These are phyloP conservation scores for Ophiostoma perfectum DNA, from an alignment of 2,329 filamentous ascomycete genomes.

Conservation along the genomic window DNA sequence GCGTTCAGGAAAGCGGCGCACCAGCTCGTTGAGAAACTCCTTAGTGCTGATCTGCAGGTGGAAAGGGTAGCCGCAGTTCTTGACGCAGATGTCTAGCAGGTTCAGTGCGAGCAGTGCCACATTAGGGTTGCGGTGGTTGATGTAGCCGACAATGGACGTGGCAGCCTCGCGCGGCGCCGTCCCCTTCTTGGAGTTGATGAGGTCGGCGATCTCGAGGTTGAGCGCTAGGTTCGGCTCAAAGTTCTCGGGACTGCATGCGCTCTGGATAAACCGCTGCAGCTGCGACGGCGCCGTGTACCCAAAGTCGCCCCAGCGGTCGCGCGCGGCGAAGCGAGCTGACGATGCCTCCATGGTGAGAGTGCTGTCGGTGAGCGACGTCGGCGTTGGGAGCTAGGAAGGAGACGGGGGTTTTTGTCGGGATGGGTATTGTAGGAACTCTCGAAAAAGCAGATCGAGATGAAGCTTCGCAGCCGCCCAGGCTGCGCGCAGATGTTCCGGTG, in stretches of 20 bases:
- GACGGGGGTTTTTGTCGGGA: neutral
- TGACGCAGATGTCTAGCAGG: slow-evolving; percentile 97
- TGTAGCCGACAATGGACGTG: slow-evolving; percentile 82
- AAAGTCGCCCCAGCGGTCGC: slow-evolving; percentile 77
- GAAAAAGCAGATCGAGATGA: neutral
- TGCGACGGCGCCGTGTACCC: slow-evolving; percentile 74
- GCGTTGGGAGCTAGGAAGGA: neutral
- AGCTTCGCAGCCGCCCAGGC: too few species aligned
- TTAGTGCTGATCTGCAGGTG: slow-evolving; percentile 98
- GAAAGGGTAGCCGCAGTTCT: slow-evolving; percentile 99
- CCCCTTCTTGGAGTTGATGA: slow-evolving; percentile 97
- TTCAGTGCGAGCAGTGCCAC: slow-evolving; percentile 84
- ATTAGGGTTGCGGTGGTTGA: slow-evolving; percentile 96
- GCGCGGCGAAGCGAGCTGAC: slow-evolving; percentile 88
- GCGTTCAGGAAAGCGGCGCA: slow-evolving; percentile 89
- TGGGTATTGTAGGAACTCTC: neutral
- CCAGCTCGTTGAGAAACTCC: slow-evolving; percentile 97
- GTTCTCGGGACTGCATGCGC: slow-evolving; percentile 94
- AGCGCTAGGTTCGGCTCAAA: slow-evolving; percentile 96
- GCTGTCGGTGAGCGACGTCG: neutral
- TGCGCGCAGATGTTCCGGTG: too few species aligned
- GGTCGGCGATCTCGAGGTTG: slow-evolving; percentile 91
- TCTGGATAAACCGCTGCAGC: slow-evolving; percentile 90
- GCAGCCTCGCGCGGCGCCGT: slow-evolving; percentile 92
- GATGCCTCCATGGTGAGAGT: slow-evolving; percentile 71